These are phyloP conservation scores for Favolaschia claudopus DNA, from an alignment of 768 basidiomycete species.

Conservation along the genomic window DNA sequence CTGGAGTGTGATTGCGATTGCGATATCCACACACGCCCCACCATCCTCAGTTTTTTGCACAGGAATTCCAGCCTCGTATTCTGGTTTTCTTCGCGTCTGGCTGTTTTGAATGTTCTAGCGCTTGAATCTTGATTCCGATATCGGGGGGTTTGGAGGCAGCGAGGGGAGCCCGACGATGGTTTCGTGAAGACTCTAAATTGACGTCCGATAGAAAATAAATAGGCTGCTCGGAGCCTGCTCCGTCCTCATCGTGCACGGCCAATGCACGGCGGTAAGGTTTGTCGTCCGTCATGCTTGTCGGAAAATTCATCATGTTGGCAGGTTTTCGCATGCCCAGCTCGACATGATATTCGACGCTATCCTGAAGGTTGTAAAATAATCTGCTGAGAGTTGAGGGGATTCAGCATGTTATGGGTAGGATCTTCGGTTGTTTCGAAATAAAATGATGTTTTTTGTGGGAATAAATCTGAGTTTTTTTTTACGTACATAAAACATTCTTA, in stretches of 20 bases:
- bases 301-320: background rate
- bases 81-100: conserved; percentile 56
- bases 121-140: conserved; percentile 83
- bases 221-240: no score
- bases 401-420: conserved; percentile 64
- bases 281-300: no score
- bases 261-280: conserved; percentile 55
- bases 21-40: conserved; percentile 54
- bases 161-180: conserved; percentile 65
- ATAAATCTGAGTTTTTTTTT: no score
- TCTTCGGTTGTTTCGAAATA: conserved; percentile 45
- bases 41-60: conserved; percentile 75
- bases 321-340: background rate
- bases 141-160: conserved; percentile 81
- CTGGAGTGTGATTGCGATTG: no score
- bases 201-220: no score
- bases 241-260: no score
- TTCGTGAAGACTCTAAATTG: no score
- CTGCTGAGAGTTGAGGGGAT: conserved; percentile 71
- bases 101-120: conserved; percentile 67
- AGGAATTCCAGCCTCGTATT: conserved; percentile 75
- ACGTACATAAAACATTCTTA: no score
- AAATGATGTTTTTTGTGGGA: no score
- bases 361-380: conserved; percentile 64
- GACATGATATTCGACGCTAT: background rate